A percentile compares a stretch with the other conserved stretches of the same genome.
These are phyloP conservation scores for Phialemoniopsis sp. DNA, from an alignment of 2,329 filamentous ascomycete genomes.

Conservation along the genomic window DNA sequence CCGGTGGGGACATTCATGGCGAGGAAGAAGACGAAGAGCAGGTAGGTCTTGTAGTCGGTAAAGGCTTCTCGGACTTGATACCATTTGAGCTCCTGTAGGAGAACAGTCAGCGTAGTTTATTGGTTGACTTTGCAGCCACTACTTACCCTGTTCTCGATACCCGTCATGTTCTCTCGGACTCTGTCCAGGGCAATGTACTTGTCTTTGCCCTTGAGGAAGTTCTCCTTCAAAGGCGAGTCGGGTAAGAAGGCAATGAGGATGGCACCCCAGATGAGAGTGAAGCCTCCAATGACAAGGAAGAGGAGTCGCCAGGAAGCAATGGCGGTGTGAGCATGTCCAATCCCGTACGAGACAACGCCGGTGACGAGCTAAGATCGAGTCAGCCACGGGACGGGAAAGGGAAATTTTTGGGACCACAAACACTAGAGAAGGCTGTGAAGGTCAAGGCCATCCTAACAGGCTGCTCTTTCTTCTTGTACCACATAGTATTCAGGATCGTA, in stretches of 20 bases:
- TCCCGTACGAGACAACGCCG: neutral
- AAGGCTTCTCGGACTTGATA: neutral
- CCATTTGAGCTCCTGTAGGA: neutral
- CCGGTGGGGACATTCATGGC: constrained; percentile 3
- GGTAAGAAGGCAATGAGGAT: neutral
- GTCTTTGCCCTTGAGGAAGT: neutral
- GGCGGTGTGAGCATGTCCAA: neutral
- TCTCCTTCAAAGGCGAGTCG: neutral
- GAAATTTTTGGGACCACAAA: too few species aligned
- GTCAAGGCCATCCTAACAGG: constrained; percentile 51
- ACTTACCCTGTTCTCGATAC: neutral
- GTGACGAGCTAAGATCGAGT: neutral
- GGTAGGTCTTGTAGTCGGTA: neutral
- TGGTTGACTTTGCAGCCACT: neutral
- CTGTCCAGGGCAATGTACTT: neutral
- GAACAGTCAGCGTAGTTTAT: neutral
- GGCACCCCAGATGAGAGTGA: neutral
- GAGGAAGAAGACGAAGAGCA: neutral
- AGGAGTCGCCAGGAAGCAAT: neutral
- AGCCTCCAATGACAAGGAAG: neutral
- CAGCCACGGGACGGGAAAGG: too few species aligned
- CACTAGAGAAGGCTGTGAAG: too few species aligned
- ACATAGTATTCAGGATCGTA: constrained; percentile 57
- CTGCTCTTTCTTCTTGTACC: constrained; percentile 54
- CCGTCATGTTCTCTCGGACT: constrained; percentile 1